These are phyloP conservation scores for Phaeotremella skinneri DNA, from an alignment of 768 basidiomycete genomes.

Conservation along the genomic window DNA sequence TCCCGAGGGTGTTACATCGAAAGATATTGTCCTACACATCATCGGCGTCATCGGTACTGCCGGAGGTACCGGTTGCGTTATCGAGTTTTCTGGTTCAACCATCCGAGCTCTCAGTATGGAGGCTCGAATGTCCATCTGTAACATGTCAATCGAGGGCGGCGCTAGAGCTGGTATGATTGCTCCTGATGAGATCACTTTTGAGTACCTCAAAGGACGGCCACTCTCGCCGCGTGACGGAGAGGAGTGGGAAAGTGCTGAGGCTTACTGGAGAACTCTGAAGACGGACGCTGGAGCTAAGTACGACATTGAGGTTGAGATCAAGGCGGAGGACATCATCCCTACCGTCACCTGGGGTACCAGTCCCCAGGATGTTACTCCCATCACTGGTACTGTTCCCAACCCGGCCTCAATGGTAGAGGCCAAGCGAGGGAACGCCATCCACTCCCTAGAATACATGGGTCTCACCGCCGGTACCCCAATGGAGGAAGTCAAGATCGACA, in stretches of 20 bases:
- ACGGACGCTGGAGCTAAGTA: conserved; percentile 80
- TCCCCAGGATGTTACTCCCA: conserved; percentile 80
- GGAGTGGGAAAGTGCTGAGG: conserved; percentile 77
- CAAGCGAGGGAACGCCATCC: conserved; percentile 67
- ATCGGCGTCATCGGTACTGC: conserved; percentile 91
- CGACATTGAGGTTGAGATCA: conserved; percentile 75
- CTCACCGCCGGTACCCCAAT: conserved; percentile 72
- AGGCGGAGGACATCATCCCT: conserved; percentile 80
- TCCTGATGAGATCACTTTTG: conserved; percentile 81
- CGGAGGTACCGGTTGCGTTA: conserved; percentile 84
- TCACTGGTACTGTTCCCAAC: conserved; percentile 76
- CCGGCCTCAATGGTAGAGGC: conserved; percentile 66
- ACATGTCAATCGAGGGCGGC: conserved; percentile 94
- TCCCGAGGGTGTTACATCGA: conserved; percentile 73
- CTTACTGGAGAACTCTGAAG: conserved; percentile 78
- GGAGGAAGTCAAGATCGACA: conserved; percentile 76
- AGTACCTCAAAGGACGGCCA: conserved; percentile 76
- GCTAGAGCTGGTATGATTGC: conserved; percentile 91
- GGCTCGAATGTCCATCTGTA: conserved; percentile 71
- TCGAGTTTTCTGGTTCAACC: conserved; percentile 87
- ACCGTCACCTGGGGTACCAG: conserved; percentile 93
- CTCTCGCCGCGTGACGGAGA: conserved; percentile 73
- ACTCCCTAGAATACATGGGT: conserved; percentile 83
- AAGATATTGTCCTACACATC: conserved; percentile 86
- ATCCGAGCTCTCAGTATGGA: conserved; percentile 85